Conservation (phyloP, 768 basidiomycete genomes). For the Asterophora lycoperdoides region DNA sequence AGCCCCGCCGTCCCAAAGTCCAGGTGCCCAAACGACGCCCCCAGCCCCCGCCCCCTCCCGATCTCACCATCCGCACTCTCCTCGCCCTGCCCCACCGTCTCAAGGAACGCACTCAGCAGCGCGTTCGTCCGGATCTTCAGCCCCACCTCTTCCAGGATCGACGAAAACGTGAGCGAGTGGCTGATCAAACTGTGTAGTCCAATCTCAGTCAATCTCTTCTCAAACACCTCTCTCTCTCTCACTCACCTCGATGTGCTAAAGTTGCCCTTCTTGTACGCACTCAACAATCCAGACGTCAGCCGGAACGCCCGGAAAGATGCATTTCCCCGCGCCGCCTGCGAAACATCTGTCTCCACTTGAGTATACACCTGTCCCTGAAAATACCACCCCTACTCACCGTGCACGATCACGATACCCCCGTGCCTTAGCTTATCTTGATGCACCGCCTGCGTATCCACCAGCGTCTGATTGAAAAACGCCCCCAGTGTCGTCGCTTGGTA, state of each 20-base stretch:
- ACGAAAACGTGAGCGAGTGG: conserved; percentile 80
- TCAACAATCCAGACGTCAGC: conserved; percentile 74
- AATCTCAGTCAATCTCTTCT: conserved; percentile 4
- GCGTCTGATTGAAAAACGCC: conserved; percentile 76
- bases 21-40: conserved; percentile 63
- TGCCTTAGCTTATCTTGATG: conserved; percentile 84
- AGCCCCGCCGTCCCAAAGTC: conserved; percentile 68
- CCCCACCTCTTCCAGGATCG: conserved; percentile 82
- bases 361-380: not conserved
- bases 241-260: conserved; percentile 82
- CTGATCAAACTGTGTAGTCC: conserved; percentile 56
- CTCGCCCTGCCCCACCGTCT: conserved; percentile 50
- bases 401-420: conserved; percentile 80
- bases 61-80: conserved; percentile 32
- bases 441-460: conserved; percentile 80
- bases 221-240: conserved; percentile 13
- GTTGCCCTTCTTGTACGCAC: conserved; percentile 76
- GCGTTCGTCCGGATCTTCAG: conserved; percentile 80
- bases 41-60: conserved; percentile 34
- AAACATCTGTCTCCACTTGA: conserved; percentile 49
- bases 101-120: conserved; percentile 74
- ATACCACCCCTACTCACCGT: conserved; percentile 50
- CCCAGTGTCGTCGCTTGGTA: conserved; percentile 88
- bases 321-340: conserved; percentile 76
- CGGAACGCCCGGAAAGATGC: conserved; percentile 88